Percentiles rank a stretch among this genome's conserved stretches.
Conservation (phyloP, 192 early-diverging fungal species). For the Backusella westeae region DNA sequence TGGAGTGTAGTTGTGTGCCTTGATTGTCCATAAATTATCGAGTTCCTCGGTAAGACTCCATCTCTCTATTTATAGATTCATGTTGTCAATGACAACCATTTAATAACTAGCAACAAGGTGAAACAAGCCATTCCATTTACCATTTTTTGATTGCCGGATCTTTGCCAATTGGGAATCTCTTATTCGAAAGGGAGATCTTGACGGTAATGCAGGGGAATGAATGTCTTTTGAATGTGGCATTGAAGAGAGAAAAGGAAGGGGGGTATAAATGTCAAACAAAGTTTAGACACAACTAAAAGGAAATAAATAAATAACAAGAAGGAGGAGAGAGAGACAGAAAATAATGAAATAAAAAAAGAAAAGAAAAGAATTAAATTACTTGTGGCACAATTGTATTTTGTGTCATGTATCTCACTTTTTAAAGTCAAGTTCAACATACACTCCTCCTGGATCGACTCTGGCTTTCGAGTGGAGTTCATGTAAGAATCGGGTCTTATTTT, state of each 20-base stretch:
- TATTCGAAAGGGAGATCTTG: constrained; percentile 20
- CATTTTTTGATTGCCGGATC: not conserved
- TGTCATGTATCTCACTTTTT: not conserved
- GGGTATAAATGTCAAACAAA: constrained; percentile 1
- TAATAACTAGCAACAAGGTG: not conserved
- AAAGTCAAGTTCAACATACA: not conserved
- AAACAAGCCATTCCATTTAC: not conserved
- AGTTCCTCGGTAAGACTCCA: constrained; percentile 13
- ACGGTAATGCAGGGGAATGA: constrained; percentile 19
- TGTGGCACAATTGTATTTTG: not conserved
- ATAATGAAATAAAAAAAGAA: not conserved
- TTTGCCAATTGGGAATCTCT: constrained; percentile 20
- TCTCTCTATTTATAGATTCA: not conserved
- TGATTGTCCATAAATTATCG: constrained; percentile 1
- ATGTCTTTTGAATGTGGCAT: constrained; percentile 7
- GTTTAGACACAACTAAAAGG: not conserved
- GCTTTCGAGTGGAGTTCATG: not conserved
- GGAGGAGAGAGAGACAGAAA: not conserved
- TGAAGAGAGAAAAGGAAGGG: not conserved
- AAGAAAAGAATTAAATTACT: not conserved
- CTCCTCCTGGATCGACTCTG: not conserved
- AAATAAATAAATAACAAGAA: not conserved
- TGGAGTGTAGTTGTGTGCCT: not conserved
- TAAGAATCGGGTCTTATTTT: not conserved
- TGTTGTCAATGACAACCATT: not conserved